phyloP scores from a whole-genome alignment of 2,329 filamentous ascomycete genomes.

The Lachnellula occidentalis region DNA sequence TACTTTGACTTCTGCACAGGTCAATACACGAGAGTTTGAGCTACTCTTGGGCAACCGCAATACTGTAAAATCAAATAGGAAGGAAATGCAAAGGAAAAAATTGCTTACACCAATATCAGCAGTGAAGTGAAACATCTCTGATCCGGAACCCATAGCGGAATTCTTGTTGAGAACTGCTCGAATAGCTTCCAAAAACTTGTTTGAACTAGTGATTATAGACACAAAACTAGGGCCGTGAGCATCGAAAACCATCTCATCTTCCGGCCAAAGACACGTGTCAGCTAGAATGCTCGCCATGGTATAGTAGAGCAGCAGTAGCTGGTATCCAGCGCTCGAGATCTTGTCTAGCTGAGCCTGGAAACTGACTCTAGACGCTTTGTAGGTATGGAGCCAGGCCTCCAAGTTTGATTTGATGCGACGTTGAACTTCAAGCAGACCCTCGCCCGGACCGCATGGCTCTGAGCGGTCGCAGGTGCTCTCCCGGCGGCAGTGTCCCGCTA shows the following conservation, averaged over 20 bases:
- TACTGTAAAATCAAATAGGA: no score
- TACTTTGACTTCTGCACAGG: no score
- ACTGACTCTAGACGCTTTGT: not conserved
- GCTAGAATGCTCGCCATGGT: not conserved
- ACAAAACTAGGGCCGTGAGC: not conserved
- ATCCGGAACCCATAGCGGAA: not conserved
- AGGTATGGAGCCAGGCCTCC: not conserved
- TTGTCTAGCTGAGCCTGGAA: no score
- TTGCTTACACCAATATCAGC: no score
- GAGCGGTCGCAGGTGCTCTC: not conserved
- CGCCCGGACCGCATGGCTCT: not conserved
- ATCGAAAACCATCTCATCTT: not conserved
- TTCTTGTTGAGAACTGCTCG: not conserved
- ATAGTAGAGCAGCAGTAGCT: not conserved
- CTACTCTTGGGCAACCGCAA: no score
- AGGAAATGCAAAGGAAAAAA: no score
- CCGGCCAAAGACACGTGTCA: not conserved
- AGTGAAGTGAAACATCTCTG: no score
- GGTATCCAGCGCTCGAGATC: no score
- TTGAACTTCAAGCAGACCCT: not conserved
- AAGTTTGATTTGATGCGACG: not conserved
- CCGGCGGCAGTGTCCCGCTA: not conserved
- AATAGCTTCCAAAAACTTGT: not conserved
- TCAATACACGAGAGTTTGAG: no score
- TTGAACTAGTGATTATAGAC: not conserved